These are phyloP conservation scores for Penicillium paxilli DNA, from an alignment of 495 filamentous ascomycete genomes.

Conservation along the genomic window DNA sequence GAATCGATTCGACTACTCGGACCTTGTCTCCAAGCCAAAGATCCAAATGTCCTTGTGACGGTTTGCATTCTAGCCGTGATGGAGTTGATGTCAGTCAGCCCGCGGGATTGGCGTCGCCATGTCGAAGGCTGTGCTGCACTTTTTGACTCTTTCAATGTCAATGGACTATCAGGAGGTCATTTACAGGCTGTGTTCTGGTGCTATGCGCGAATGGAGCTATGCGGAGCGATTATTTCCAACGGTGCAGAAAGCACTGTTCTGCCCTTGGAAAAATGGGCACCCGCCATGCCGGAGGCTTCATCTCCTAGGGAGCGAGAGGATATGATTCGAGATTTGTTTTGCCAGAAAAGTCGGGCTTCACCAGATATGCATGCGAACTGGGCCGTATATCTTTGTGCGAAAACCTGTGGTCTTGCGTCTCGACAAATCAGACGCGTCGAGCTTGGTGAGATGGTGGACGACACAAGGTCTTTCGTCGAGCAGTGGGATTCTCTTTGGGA, in stretches of 20 bases:
- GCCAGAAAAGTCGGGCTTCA: constrained; percentile 16
- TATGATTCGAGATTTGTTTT: constrained; percentile 24
- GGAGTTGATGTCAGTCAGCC: constrained; percentile 44
- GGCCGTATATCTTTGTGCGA: constrained; percentile 40
- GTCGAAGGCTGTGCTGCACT: constrained; percentile 43
- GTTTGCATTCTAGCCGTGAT: constrained; percentile 33
- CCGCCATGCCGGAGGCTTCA: constrained; percentile 16
- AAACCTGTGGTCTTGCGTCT: constrained; percentile 34
- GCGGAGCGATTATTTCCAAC: constrained; percentile 40
- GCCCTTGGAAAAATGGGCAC: constrained; percentile 32
- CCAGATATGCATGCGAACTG: constrained; percentile 40
- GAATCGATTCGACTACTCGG: constrained; percentile 34
- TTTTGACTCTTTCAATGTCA: constrained; percentile 34
- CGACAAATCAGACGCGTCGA: constrained; percentile 26
- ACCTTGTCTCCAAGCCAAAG: constrained; percentile 30
- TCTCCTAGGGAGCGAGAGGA: constrained; percentile 14
- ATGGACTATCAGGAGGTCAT: constrained; percentile 36
- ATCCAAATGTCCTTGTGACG: constrained; percentile 33
- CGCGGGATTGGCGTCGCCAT: constrained; percentile 40
- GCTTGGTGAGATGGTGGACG: constrained; percentile 23
- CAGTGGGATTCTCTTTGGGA: constrained; percentile 38
- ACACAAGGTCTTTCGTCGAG: constrained; percentile 17
- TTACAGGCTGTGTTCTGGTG: constrained; percentile 45
- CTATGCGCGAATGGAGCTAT: constrained; percentile 45
- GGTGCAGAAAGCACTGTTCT: constrained; percentile 38